Evolutionary conservation across 345 rosid species (phyloP).

Genomic region (Psidium friedrichsthalianum): DNA sequence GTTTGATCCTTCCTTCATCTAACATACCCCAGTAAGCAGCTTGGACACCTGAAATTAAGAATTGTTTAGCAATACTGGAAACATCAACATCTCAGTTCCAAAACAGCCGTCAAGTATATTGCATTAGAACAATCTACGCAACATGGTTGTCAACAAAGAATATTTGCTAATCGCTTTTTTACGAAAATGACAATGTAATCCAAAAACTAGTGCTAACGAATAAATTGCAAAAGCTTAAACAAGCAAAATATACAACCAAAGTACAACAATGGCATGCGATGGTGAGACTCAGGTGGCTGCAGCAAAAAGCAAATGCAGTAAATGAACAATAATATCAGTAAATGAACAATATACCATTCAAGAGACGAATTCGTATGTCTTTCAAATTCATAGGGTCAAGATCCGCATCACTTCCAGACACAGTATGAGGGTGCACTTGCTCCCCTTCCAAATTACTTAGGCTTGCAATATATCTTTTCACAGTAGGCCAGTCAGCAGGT

Average conservation of each 20-base stretch:
- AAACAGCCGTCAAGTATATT: neutral
- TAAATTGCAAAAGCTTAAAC: neutral
- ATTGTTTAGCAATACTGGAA: neutral
- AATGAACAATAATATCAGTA: no score
- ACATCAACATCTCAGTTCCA: neutral
- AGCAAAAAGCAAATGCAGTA: neutral
- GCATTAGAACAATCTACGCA: neutral
- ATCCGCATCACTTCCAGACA: constrained; percentile 23
- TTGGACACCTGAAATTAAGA: constrained; percentile 58
- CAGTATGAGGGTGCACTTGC: constrained; percentile 45
- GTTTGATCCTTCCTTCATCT: constrained; percentile 85
- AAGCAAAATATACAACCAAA: neutral
- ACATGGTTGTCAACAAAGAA: neutral
- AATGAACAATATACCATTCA: constrained; percentile 64
- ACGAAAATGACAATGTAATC: neutral
- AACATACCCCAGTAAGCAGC: constrained; percentile 97
- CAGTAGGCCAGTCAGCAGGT: constrained; percentile 92
- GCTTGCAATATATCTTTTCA: constrained; percentile 59
- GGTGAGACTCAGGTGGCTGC: neutral
- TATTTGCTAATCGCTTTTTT: neutral
- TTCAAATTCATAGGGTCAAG: constrained; percentile 57
- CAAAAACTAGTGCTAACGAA: neutral
- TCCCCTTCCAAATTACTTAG: constrained; percentile 54
- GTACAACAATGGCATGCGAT: neutral
- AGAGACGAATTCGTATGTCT: constrained; percentile 76